Base-by-base conservation (phyloP, 129 eudicot genomes). In the Ambrosia artemisiifolia region DNA sequence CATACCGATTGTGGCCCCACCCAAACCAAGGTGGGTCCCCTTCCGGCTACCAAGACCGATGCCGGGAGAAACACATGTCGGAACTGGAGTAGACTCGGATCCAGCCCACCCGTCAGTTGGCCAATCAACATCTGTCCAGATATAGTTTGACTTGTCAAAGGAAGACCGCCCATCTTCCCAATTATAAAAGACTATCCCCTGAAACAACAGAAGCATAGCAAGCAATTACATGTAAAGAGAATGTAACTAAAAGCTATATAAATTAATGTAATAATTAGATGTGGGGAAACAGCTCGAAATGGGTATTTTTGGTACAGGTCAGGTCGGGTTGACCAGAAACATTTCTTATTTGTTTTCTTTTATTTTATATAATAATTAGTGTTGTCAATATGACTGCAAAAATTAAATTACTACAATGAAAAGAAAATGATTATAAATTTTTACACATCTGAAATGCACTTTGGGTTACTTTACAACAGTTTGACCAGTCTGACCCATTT, bases 121-220 rank as follows among this genome's bases (percentile, higher is more conserved):
- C 99, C 99, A 95, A 79, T 95, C 99, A 73, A 87, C 96, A 51
- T 90, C 85, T 43, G 88, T 80, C 99, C 99, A 95, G 74, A 90
- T 78, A 80, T 87, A 88, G 24, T 85, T 82, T 44, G 96, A 72
- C 72, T 75, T 73, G 79, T 79, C 80, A 60, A 75, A 50, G 33
- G 72, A 75, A 28, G 81, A 80, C 56, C 79, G 70, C 10, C 86
- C 91, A 69, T 88, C 94, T 65, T 88, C 97, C 82, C 88, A 84
- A 51, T 81, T 78, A 76, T 90, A 88, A 67, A 79, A 95, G 40
- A 85, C 50, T 83, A 95, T 79, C 51, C 99, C 99, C 97, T 93
- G 90, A 28, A 85, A 24, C 63, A 63, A 46, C 19, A 59, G 14
- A 81, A 70, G 72, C 74, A 66, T 72, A 3, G 40, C 51, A 65